These are phyloP conservation scores for Fusarium annulatum DNA, from an alignment of 2,329 filamentous ascomycete genomes.

Conservation along the genomic window DNA sequence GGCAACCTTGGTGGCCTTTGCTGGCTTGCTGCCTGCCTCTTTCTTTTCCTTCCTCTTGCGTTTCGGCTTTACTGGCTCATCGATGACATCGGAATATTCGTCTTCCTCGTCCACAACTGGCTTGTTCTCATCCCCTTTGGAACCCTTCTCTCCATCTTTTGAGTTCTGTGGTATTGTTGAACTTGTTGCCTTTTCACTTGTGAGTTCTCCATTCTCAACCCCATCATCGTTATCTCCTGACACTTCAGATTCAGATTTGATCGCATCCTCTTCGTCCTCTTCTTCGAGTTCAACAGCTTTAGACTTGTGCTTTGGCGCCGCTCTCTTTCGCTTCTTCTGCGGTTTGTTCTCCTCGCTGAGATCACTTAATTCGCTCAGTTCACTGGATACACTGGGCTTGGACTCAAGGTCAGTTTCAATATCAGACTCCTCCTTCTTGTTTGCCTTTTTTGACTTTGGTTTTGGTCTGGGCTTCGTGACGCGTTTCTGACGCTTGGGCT, in stretches of 20 bases:
- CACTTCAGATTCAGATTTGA: slow-evolving; percentile 29
- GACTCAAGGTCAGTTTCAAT: slow-evolving; percentile 36
- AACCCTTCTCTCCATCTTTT: slow-evolving; percentile 1
- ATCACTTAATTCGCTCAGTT: slow-evolving; percentile 39
- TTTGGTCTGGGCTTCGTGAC: slow-evolving; percentile 46
- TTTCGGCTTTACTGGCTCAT: slow-evolving; percentile 73
- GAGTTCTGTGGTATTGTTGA: slow-evolving; percentile 9
- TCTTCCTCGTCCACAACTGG: slow-evolving; percentile 50
- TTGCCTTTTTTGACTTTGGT: slow-evolving; percentile 42
- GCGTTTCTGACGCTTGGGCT: slow-evolving; percentile 55
- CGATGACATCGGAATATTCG: slow-evolving; percentile 69
- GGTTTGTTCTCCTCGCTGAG: slow-evolving; percentile 44
- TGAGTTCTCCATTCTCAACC: background rate
- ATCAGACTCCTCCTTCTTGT: slow-evolving; percentile 39
- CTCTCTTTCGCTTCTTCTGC: slow-evolving; percentile 35
- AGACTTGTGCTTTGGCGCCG: slow-evolving; percentile 13
- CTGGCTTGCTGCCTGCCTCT: slow-evolving; percentile 41
- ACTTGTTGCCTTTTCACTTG: background rate
- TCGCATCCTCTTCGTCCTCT: slow-evolving; percentile 17
- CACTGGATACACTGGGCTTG: slow-evolving; percentile 36
- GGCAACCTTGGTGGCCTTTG: slow-evolving; percentile 43
- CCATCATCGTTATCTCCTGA: slow-evolving; percentile 5
- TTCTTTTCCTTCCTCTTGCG: slow-evolving; percentile 63
- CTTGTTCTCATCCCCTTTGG: slow-evolving; percentile 36
- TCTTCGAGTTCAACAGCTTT: slow-evolving; percentile 44